Percentiles rank a stretch among this genome's conserved stretches.
Conservation (phyloP, 805 yeast genomes). For the Schwanniomyces vanrijiae region DNA sequence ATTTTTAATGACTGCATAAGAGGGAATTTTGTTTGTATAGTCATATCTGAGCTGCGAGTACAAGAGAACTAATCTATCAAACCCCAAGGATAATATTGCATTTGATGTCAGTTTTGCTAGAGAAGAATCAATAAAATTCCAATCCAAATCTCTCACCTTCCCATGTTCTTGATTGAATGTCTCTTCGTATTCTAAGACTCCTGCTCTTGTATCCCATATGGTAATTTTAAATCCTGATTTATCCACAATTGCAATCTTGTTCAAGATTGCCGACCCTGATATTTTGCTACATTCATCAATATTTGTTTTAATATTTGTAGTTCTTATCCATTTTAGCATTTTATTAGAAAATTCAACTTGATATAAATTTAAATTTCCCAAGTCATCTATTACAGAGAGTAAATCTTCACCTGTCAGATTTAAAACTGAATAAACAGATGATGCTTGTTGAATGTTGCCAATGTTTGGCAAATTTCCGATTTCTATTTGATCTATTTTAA, state of each 20-base stretch:
- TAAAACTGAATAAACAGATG: conserved; percentile 42
- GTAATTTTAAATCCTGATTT: conserved; percentile 49
- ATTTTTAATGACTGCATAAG: conserved; percentile 73
- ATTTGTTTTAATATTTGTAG: conserved; percentile 54
- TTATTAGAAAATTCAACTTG: conserved; percentile 9
- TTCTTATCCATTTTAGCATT: conserved; percentile 48
- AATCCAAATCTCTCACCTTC: conserved; percentile 70
- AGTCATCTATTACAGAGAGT: conserved; percentile 55
- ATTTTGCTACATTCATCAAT: conserved; percentile 51
- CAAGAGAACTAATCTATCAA: conserved; percentile 56
- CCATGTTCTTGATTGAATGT: conserved; percentile 30
- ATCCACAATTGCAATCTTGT: conserved; percentile 75
- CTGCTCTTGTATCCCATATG: conserved; percentile 77
- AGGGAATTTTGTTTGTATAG: conserved; percentile 76
- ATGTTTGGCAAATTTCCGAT: conserved; percentile 42
- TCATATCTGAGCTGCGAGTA: conserved; percentile 86
- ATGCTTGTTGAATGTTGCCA: conserved; percentile 41
- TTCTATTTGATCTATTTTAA: conserved; percentile 19
- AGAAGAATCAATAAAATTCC: conserved; percentile 61
- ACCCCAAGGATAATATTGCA: conserved; percentile 80
- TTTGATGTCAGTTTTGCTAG: conserved; percentile 20
- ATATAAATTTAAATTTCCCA: conserved; percentile 26
- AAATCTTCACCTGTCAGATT: conserved; percentile 29
- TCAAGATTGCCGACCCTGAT: conserved; percentile 68
- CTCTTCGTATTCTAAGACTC: conserved; percentile 65